Evolutionary conservation across 495 filamentous ascomycete species (phyloP), one percentile per base, ranked within the genome.

Genomic region (Tuber brumale): DNA sequence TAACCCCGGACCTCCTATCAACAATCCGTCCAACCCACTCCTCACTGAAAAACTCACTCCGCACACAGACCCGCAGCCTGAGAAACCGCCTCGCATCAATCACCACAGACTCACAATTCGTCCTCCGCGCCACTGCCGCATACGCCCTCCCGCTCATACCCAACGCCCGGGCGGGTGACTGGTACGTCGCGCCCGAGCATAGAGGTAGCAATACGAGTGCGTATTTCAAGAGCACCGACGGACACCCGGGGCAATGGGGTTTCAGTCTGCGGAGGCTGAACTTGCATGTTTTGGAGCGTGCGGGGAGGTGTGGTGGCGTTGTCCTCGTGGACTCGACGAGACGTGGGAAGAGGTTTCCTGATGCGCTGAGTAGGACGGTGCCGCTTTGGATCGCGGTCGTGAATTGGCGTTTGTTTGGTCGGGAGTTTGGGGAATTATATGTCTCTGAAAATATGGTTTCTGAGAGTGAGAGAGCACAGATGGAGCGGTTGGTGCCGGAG

Each of bases 191-290:
- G 43, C 91, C 92, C 0, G 83, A 83, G 31, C 69, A 41, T 19
- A 71, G 72, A 19, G 78, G 75, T 18, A 94, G 94, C 82, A 84
- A 84, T 1, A 92, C 88, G 23, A 92, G 92, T 72, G 93, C 89
- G 10, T 98, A 98, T 85, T 99, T 97, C 85, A 99, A 99, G 87
- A 96, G 93, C 85, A 99, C 95, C 42, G 95, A 99, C 85, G 95
- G 95, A 3, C 95, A 99, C 85, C 88, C 88, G 1, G 92, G 93
- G 31, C 88, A 95, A 83, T 98, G 95, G 94, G 88, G 89, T 69
- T 97, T 97, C 82, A 96, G 91, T 85, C 87, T 89, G 43, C 87
- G 95, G 81, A 88, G 95, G 74, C 85, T 98, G 80, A 98, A 98
- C 81, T 81, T 97, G 79, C 91, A 94, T 79, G 79, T 99, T 66